Percentiles rank a stretch among this genome's conserved stretches.
phyloP scores from a whole-genome alignment of 2,329 filamentous ascomycete genomes.

The Purpureocillium takamizusanense region DNA sequence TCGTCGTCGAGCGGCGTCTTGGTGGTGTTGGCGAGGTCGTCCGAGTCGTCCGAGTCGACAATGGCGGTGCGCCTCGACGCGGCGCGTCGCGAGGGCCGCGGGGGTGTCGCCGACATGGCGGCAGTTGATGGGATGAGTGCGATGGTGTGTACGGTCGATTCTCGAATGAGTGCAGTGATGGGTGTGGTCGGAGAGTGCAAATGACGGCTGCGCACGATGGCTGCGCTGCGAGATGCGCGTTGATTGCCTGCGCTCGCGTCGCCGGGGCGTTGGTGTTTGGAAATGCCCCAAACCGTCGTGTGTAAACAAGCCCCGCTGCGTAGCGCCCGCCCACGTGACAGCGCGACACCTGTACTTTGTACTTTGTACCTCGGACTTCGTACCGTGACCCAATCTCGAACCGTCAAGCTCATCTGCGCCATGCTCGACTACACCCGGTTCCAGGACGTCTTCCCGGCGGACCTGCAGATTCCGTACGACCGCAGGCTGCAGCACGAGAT shows the following conservation, averaged over 20 bases:
- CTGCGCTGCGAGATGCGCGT: too few species aligned
- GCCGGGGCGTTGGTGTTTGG: constrained; percentile 3
- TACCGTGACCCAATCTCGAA: neutral
- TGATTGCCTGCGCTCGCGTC: constrained; percentile 4
- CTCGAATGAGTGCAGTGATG: too few species aligned
- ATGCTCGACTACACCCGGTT: constrained; percentile 62
- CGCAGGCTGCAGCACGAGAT: constrained; percentile 53
- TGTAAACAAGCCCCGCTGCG: constrained; percentile 27
- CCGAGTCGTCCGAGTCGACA: constrained; percentile 73
- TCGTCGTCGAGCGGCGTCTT: constrained; percentile 50
- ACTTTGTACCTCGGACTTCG: neutral
- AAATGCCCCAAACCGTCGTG: constrained; percentile 21
- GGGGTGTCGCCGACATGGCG: constrained; percentile 22
- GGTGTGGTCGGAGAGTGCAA: too few species aligned
- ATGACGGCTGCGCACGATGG: too few species aligned
- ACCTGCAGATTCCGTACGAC: constrained; percentile 53
- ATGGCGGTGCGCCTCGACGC: constrained; percentile 62
- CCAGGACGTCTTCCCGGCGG: constrained; percentile 56
- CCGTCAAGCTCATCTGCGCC: too few species aligned
- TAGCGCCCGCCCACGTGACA: constrained; percentile 9
- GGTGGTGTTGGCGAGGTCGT: constrained; percentile 46
- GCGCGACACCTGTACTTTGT: constrained; percentile 6
- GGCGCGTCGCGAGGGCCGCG: constrained; percentile 30
- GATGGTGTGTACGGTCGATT: too few species aligned
- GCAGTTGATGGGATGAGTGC: neutral